Base-by-base conservation (phyloP, 2,329 filamentous ascomycete genomes). In the Coleophoma crateriformis region DNA sequence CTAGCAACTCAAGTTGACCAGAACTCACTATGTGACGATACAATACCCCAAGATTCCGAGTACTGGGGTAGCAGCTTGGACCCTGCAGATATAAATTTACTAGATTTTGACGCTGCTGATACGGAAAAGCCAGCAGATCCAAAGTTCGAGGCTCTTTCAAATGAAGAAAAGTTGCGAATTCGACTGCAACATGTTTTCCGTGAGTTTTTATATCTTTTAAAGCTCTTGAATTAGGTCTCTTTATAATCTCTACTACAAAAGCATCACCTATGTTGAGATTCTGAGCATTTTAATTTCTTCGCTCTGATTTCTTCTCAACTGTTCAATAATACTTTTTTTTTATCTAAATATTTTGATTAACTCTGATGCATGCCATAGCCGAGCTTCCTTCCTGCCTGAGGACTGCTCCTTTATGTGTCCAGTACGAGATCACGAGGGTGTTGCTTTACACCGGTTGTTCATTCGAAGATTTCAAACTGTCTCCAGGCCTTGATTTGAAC, bases 401-500 rank as follows among this genome's bases (percentile, higher is more conserved):
- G 17, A 32, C 33, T 1, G 50, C 51, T 3, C 52, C 60, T 8
- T 45, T 62, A 1, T 54, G 48, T 14, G 50, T 63, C 7, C 43
- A 50, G 22, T 67, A 66, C 33, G 65, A 67, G 46, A 56, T 66
- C 6, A 57, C 53, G 7, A 54, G 64, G 12, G 54, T 65, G 10
- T 65, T 61, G 22, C 47, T 63, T 4, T 54, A 62, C 34, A 46
- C 52, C 8, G 54, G 50, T n/a, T 54, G 59, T 14, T 41, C 63
- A 2, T 42, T 65, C 13, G 34, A 27, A 10, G 46, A 54, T 1
- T 53, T 59, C 15, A 42, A 52, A 14, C 47, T 56, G 33, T 46
- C 48, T 14, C 33, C 39, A 2, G n/a, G 42, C 4, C 17, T 48
- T 4, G 39, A 43, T 0, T 78, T 76, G 70, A 57, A 65, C 1